Base-by-base conservation (phyloP, 2,329 filamentous ascomycete species). In the Xylariaceae sp. region DNA sequence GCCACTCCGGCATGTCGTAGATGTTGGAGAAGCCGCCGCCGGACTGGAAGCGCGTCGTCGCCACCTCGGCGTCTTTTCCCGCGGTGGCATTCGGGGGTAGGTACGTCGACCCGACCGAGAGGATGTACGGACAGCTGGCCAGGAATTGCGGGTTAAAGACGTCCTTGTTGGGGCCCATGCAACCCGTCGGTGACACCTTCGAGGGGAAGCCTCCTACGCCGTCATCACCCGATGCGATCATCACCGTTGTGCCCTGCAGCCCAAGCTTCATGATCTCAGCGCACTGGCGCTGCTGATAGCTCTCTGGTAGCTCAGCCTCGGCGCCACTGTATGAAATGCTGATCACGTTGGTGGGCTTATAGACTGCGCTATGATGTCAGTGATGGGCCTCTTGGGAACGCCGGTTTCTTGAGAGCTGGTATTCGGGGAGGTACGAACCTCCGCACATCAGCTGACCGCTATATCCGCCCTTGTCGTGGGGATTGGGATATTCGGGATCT, bases 291-390 rank as follows among this genome's bases (percentile, higher is more conserved):
- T 72, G 63, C 49, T 78, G 72, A 59, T 83, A 83, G 47, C 61
- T 64, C 4, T 67, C 59, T 0, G 78, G 76, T 16, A 80, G 64
- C 17, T 73, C 72, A 4, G 62, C 60, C 58, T 82, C 78, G 33
- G 71, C 66, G 32, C 71, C 71, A 35, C 75, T 75, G 54, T 80
- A 79, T 3, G 71, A 76, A 49, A 81, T 74, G 29, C 68, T 71
- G 45, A 79, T 56, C 13, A 64, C 61, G 42, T 60, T 57, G 6
- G 58, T 59, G 11, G 69, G 59, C 28, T 57, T 41, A 41, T 54
- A 56, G 2, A 51, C 12, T 26, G 11, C 22, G 22, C n/a, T n/a
- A n/a, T n/a, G n/a, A n/a, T n/a, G n/a, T n/a, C n/a, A n/a, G n/a
- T n/a, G n/a, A n/a, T n/a, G n/a, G n/a, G n/a, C n/a, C n/a, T n/a